These are phyloP conservation scores for Boletus coccyginus DNA, from an alignment of 768 basidiomycete genomes.

Conservation along the genomic window DNA sequence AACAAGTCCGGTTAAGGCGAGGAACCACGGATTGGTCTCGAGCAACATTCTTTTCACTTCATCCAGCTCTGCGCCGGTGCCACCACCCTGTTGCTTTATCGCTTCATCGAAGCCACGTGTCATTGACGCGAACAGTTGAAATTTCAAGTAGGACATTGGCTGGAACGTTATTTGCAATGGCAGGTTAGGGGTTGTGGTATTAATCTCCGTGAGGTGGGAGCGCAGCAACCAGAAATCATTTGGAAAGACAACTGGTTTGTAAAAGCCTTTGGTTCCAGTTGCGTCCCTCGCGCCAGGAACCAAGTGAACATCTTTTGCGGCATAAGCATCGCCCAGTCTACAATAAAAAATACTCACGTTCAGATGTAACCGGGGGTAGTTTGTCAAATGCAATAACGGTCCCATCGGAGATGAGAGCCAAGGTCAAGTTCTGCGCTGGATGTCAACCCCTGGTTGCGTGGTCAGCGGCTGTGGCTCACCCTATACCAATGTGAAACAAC, in stretches of 20 bases:
- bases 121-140: constrained; percentile 83
- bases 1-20: constrained; percentile 80
- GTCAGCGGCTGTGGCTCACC: constrained; percentile 37
- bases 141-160: constrained; percentile 84
- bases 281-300: constrained; percentile 58
- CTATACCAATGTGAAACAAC: constrained; percentile 84
- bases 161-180: constrained; percentile 83
- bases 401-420: constrained; percentile 81
- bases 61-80: constrained; percentile 73
- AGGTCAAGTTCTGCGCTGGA: constrained; percentile 69
- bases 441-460: constrained; percentile 6
- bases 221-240: constrained; percentile 95
- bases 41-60: constrained; percentile 94
- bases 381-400: constrained; percentile 48
- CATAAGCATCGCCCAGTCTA: constrained; percentile 6
- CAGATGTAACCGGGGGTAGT: constrained; percentile 56
- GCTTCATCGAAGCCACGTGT: constrained; percentile 86
- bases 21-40: constrained; percentile 86
- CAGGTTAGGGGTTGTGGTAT: constrained; percentile 71
- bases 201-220: constrained; percentile 81
- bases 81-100: constrained; percentile 66
- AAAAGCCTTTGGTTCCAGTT: constrained; percentile 63
- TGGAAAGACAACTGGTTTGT: constrained; percentile 86
- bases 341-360: constrained; percentile 48
- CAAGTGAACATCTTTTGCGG: constrained; percentile 58